Percentiles rank a stretch among this genome's conserved stretches.
Conservation (phyloP, 306 rosid genomes). For the Astragalus membranaceus region DNA sequence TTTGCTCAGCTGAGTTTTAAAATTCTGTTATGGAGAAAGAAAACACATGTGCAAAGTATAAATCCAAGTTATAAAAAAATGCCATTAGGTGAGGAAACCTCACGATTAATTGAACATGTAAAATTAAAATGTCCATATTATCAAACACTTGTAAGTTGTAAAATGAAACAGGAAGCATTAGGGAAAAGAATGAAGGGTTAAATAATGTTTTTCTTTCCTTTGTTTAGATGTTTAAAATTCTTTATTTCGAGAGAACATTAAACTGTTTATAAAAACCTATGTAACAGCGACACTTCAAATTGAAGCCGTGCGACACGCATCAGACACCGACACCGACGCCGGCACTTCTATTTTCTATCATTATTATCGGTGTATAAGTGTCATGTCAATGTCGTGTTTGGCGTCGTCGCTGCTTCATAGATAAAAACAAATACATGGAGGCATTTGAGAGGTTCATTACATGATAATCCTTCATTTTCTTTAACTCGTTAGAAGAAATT, state of each 20-base stretch:
- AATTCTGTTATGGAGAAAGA: background rate
- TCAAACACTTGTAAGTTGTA: background rate
- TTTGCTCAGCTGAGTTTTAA: slow-evolving; percentile 6
- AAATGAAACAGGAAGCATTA: background rate
- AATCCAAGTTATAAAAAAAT: background rate
- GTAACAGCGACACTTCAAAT: no score
- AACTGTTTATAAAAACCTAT: background rate
- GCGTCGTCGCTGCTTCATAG: no score
- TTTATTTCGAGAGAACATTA: background rate
- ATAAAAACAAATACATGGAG: background rate
- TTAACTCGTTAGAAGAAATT: background rate
- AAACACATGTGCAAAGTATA: slow-evolving; percentile 6
- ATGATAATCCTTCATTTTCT: background rate
- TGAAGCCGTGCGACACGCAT: no score
- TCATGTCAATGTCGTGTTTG: no score
- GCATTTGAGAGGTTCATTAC: background rate
- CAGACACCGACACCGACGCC: no score
- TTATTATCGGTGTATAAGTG: no score
- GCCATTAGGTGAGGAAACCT: background rate
- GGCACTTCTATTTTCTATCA: no score
- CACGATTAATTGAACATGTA: background rate
- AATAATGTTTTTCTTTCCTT: background rate
- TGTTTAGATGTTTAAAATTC: background rate
- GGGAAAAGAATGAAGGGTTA: background rate
- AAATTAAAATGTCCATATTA: background rate